A percentile compares a stretch with the other conserved stretches of the same genome.
These are phyloP conservation scores for Primulina eburnea DNA, from an alignment of 257 asterid genomes.

Conservation along the genomic window DNA sequence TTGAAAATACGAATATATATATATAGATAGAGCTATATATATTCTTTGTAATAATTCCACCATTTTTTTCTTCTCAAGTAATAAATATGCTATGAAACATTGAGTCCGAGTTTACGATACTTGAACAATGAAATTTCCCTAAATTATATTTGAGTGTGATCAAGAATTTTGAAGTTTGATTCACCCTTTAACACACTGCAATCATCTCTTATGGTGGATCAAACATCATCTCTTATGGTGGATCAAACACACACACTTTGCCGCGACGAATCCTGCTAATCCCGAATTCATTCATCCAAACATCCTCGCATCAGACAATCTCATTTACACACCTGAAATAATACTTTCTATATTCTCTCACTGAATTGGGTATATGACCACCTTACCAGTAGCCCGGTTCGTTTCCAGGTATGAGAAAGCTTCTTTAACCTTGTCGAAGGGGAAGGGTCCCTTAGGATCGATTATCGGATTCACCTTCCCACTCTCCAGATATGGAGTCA, in stretches of 20 bases:
- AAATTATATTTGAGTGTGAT: background rate
- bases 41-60: too few relatives aligned
- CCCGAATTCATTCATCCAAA: background rate
- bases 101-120: too few relatives aligned
- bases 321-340: constrained; percentile 22
- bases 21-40: too few relatives aligned
- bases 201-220: background rate
- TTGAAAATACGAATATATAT: too few relatives aligned
- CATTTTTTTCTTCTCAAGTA: background rate
- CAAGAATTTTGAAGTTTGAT: background rate
- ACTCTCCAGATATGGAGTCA: constrained; percentile 66
- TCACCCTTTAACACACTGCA: background rate
- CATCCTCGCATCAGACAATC: constrained; percentile 12
- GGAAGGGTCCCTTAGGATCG: constrained; percentile 80
- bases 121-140: too few relatives aligned
- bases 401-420: constrained; percentile 80
- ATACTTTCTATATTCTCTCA: constrained; percentile 25
- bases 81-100: background rate
- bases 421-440: constrained; percentile 66
- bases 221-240: background rate
- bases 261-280: background rate
- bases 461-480: constrained; percentile 69
- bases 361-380: constrained; percentile 76
- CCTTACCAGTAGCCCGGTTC: constrained; percentile 71
- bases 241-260: too few relatives aligned